These are phyloP conservation scores for Aspergillus ellipticus DNA, from an alignment of 495 filamentous ascomycete genomes.

Conservation along the genomic window DNA sequence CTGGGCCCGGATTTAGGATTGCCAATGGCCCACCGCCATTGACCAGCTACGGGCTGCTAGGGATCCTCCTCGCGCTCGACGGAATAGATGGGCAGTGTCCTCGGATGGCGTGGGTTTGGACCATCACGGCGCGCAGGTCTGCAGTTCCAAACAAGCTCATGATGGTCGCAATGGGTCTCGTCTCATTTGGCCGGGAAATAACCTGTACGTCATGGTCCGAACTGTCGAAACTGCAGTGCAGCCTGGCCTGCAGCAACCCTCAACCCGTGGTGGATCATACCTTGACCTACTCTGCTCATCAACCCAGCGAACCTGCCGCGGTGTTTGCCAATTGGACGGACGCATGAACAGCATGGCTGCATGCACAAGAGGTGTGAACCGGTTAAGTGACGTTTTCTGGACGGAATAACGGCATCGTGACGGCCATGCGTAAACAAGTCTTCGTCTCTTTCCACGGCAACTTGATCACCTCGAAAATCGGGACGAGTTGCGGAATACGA, in stretches of 20 bases:
- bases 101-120: not conserved
- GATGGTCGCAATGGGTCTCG: not conserved
- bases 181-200: not conserved
- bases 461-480: not conserved
- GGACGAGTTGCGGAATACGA: not conserved
- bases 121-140: not conserved
- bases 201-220: not conserved
- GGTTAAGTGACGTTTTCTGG: not conserved
- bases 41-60: too few species aligned
- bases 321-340: not conserved
- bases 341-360: not conserved
- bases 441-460: not conserved
- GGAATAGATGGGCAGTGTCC: too few species aligned
- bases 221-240: not conserved
- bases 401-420: not conserved
- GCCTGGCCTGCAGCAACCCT: not conserved
- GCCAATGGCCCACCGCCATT: too few species aligned
- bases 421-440: not conserved
- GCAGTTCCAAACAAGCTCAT: not conserved
- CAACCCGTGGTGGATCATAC: not conserved
- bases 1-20: too few species aligned
- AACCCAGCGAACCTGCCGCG: not conserved
- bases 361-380: not conserved
- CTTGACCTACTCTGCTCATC: not conserved
- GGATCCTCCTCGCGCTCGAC: too few species aligned